phyloP scores from a whole-genome alignment of 2,329 filamentous ascomycete genomes.

The Trematosphaeria pertusa region DNA sequence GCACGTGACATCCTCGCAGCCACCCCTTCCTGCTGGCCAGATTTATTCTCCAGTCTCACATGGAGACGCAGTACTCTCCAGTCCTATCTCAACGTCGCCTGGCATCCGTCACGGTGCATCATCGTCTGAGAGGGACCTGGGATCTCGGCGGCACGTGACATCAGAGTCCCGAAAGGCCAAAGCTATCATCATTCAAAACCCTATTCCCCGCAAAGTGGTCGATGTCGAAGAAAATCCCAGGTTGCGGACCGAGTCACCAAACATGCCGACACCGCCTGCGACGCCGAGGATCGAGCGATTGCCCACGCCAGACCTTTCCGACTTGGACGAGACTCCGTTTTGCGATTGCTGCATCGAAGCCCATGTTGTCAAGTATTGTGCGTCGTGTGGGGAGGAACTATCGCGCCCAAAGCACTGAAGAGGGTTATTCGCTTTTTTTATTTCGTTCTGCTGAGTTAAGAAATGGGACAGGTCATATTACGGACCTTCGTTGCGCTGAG shows the following conservation, averaged over 20 bases:
- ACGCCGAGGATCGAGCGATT: conserved; percentile 41
- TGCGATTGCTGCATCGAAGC: conserved; percentile 38
- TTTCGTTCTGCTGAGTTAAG: neutral
- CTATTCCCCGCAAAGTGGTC: conserved; percentile 3
- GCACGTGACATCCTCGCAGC: conserved; percentile 3
- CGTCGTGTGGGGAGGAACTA: conserved; percentile 21
- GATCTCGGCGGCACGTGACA: conserved; percentile 8
- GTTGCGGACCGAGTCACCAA: neutral
- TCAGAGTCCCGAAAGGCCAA: conserved; percentile 12
- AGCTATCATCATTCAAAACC: conserved; percentile 23
- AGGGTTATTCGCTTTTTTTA: conserved; percentile 2
- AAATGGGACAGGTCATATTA: neutral
- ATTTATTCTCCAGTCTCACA: conserved; percentile 6
- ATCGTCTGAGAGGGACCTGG: conserved; percentile 1
- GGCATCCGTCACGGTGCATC: neutral
- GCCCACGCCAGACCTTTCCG: conserved; percentile 42
- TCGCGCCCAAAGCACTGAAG: conserved; percentile 1
- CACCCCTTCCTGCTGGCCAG: neutral
- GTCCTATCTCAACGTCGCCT: neutral
- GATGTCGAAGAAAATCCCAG: neutral
- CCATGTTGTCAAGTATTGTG: conserved; percentile 24
- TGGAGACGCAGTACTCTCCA: conserved; percentile 8
- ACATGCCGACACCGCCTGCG: conserved; percentile 30
- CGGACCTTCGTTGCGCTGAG: too few relatives aligned
- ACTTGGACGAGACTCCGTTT: conserved; percentile 35